phyloP scores from a whole-genome alignment of 768 basidiomycete genomes.

The Suillus decipiens region DNA sequence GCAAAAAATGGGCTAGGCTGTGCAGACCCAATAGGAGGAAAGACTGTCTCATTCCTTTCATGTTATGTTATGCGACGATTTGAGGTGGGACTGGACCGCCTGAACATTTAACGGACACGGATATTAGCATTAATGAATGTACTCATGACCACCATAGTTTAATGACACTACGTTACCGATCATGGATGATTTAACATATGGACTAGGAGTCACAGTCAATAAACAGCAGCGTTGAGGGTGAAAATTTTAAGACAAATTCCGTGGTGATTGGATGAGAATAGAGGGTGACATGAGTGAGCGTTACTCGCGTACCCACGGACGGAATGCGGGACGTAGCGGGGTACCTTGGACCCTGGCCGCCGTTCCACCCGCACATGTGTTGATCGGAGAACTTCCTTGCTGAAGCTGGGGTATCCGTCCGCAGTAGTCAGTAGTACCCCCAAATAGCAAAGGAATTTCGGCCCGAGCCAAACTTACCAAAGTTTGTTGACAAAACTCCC shows the following conservation, averaged over 20 bases:
- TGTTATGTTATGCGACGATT: background rate
- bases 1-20: background rate
- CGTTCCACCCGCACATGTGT: no score
- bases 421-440: no score
- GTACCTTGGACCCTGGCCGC: no score
- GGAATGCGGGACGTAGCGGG: no score
- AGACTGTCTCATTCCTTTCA: background rate
- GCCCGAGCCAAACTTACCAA: no score
- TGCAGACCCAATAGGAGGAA: background rate
- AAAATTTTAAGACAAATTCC: background rate
- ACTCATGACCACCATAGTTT: background rate
- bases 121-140: background rate
- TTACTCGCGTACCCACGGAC: no score
- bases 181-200: background rate
- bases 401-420: no score
- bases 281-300: no score
- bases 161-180: background rate
- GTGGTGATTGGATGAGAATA: background rate
- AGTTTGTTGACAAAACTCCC: no score
- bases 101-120: background rate
- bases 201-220: background rate
- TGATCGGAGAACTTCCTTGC: no score
- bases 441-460: no score
- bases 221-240: background rate
- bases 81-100: background rate